Base-by-base conservation (phyloP, 495 filamentous ascomycete genomes). In the Talaromyces thailandensis region DNA sequence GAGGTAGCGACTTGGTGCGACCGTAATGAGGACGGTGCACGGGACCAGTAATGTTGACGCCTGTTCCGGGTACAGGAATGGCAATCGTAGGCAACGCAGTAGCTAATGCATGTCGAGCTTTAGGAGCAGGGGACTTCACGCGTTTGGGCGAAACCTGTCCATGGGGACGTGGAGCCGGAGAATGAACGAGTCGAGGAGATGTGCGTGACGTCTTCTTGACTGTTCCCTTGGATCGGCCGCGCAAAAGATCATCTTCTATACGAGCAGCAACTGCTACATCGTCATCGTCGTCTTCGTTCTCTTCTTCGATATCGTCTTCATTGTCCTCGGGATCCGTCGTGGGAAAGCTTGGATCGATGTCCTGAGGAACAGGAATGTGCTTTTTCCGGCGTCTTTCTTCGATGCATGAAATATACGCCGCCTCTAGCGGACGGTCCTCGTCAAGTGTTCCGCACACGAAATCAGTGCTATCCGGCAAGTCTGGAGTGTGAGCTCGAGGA, bases 391-490 rank as follows among this genome's bases (percentile, higher is more conserved):
- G 88, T 40, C 90, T 84, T 56, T 90, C 85, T 67, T 94, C 90
- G 61, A 94, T 79, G 65, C 88, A 90, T 11, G 90, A 90, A 55
- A 96, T 84, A 71, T 96, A 98, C 2, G 90, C 93, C 63, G 90
- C 88, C 70, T 98, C 94, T 43, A 98, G 73, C n/a, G 91, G 88
- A 57, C 91, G 87, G 70, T 98, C 94, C 70, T 98, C 94, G 68
- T 98, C 94, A 18, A 98, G 78, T 14, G 94, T 98, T 56, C 94
- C 94, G 69, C 94, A 96, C 25, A 98, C 94, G 69, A 98, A 98
- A 71, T 98, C 95, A 43, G 92, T 96, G 73, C 92, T 96, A 73
- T 98, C 94, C 9, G 94, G 94, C 7, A 98, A 76, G 62, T 96
- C 90, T 11, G 91, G 91, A 1, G 90, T 91, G 14, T 81, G 81